Evolutionary conservation across 345 rosid genomes (phyloP), one percentile per base, ranked within the genome.

Genomic region (Reutealis trisperma): DNA sequence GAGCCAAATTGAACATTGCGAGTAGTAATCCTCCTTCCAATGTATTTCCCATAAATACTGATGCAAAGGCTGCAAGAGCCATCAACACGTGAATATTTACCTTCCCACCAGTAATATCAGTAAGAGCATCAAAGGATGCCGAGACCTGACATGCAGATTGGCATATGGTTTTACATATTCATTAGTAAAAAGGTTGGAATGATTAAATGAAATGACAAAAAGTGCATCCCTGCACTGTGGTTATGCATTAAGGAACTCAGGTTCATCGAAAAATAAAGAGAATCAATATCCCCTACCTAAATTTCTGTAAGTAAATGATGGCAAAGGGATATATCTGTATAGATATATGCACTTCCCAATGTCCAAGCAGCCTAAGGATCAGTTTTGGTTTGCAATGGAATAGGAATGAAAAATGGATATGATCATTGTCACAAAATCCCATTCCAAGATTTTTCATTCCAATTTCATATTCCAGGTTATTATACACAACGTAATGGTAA

Each of bases 21-120:
- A 95, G 91, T 83, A 95, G 98, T 70, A 95, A 79, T 47, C 99
- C 97, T 84, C 98, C 99, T 92, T 95, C 99, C 82, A 95, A 78
- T 32, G 94, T 81, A 69, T 92, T 95, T 2, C 99, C 99, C 98
- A 93, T 95, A 86, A 95, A 90, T 49, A 90, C 78, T 4, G 99
- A 96, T 30, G 99, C 97, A 88, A 96, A 96, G 58, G 92, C 97
- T 0, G 97, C 97, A 42, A 96, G 89, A 67, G 99, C 99, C 99
- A 96, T 96, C 75, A 96, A 82, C 0, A 95, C 98, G 75, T 95
- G 98, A 24, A 96, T 96, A 84, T 96, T 96, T 65, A 93, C 97
- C 85, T 83, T 96, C 70, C 99, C 99, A 67, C 93, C 97, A 42
- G 90, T 89, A 80, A 93, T 85, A 88, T 92, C 98, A 84, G 81